Base-by-base conservation (phyloP, 208 protist genomes). In the Leishmania mexicana region DNA sequence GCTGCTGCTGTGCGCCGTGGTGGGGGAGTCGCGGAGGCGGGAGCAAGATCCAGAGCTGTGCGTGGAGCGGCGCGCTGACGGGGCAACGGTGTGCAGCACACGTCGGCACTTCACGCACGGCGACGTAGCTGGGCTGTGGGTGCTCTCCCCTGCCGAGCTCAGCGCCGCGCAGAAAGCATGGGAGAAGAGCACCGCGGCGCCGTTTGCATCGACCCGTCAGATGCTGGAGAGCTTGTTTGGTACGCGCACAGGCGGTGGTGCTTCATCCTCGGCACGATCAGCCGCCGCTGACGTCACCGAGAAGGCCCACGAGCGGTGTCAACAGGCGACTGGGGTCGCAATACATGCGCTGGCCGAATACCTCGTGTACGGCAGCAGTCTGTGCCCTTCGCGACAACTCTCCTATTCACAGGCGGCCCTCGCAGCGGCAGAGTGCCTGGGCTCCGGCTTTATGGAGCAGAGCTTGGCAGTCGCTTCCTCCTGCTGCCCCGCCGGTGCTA, bases 1-100 rank as follows among this genome's bases (percentile, higher is more conserved):
- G 17, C 81, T 68, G 40, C 72, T 95, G 47, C 15, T 95, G 31
- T 78, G 76, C 45, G 90, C 87, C 0, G 89, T 90, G 15, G 85
- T 85, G 0, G 94, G 92, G 4, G 70, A 85, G 47, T 49, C 86
- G 3, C 68, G 47, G 2, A 78, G 80, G 10, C 88, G 94, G 0
- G 83, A 92, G 84, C 94, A 95, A 65, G 92, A 95, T 57, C 92
- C 94, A 21, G 75, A 90, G 78, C 65, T 94, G 49, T 67, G 87
- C 1, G 42, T 90, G 17, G 47, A 65, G 53, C 17, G 40, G 21
- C 38, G 74, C 15, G 65, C 68, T 8, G 88, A 87, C 47, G 85
- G 85, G 21, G 42, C 38, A 19, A 68, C 6, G 47, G 57, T 38
- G 19, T 95, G 88, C 84, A 11, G 73, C 53, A 89, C 81, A 24